Evolutionary conservation across 768 basidiomycete species (phyloP).

Genomic region (Tricholomella constricta): DNA sequence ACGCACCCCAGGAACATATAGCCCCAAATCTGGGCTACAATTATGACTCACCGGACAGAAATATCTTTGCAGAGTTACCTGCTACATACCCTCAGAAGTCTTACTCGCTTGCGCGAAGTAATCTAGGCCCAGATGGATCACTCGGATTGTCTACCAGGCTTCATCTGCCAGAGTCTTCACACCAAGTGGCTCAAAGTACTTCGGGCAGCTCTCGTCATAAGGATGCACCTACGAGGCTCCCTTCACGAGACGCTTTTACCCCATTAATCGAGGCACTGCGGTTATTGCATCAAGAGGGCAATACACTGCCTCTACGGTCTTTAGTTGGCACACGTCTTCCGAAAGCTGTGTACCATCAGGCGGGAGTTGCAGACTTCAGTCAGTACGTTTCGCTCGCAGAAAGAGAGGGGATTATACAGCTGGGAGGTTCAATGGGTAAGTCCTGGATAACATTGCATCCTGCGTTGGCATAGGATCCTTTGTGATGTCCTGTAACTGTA

Average conservation of each 20-base stretch:
- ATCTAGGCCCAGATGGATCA: too few relatives aligned
- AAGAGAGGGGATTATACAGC: conserved; percentile 28
- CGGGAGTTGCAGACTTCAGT: conserved; percentile 33
- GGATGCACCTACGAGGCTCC: neutral
- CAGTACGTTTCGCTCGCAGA: conserved; percentile 33
- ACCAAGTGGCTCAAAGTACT: neutral
- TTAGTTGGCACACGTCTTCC: conserved; percentile 3
- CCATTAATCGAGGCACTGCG: neutral
- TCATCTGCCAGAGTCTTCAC: neutral
- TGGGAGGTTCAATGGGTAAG: conserved; percentile 27
- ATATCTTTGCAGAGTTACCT: neutral
- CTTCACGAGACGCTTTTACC: neutral
- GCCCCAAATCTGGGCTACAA: neutral
- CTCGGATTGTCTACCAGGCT: neutral
- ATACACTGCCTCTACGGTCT: conserved; percentile 2
- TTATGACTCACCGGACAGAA: neutral
- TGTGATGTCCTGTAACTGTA: too few relatives aligned
- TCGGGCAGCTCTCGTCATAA: neutral
- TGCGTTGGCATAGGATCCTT: neutral
- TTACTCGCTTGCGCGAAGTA: too few relatives aligned
- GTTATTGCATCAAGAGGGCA: neutral
- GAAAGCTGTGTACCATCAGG: conserved; percentile 26
- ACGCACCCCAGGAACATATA: neutral
- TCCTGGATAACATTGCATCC: conserved; percentile 28
- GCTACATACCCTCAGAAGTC: too few relatives aligned